These are phyloP conservation scores for Crinitomyces ghanaensis DNA, from an alignment of 805 yeast genomes.

Conservation along the genomic window DNA sequence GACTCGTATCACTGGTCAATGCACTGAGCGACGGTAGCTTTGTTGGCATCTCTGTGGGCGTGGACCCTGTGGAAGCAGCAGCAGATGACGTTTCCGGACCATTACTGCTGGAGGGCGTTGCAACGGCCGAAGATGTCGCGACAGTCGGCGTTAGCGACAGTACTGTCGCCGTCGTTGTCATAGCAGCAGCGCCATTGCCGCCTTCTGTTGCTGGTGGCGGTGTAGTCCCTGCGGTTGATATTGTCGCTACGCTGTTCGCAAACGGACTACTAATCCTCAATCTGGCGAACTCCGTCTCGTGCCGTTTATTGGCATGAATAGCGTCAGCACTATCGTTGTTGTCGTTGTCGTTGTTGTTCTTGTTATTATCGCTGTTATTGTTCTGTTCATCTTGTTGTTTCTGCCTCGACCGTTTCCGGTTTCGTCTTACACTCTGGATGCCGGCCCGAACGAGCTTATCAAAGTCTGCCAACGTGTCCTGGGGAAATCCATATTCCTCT, in stretches of 20 bases:
- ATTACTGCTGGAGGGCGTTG: neutral
- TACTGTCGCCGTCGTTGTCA: no score
- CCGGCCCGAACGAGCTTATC: conserved; percentile 89
- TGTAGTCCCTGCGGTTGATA: no score
- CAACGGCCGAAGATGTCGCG: neutral
- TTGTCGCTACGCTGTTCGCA: no score
- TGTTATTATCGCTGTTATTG: conserved; percentile 2
- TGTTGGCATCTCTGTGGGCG: no score
- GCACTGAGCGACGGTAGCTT: conserved; percentile 1
- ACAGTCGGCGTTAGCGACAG: conserved; percentile 5
- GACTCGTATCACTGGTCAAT: neutral
- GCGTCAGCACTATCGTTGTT: no score
- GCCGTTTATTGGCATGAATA: neutral
- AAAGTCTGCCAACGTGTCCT: conserved; percentile 53
- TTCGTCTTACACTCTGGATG: conserved; percentile 83
- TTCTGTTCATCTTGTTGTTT: conserved; percentile 1
- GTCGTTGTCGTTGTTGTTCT: no score
- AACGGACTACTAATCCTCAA: no score
- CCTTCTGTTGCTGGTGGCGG: no score
- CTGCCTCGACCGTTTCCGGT: conserved; percentile 33
- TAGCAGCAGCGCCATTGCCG: no score
- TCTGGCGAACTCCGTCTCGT: no score
- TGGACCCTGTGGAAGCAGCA: no score
- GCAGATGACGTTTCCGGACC: no score
- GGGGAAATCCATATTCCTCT: conserved; percentile 64